Evolutionary conservation across 1,284 basidiomycete species (phyloP).

Genomic region (Kwoniella shivajii): DNA sequence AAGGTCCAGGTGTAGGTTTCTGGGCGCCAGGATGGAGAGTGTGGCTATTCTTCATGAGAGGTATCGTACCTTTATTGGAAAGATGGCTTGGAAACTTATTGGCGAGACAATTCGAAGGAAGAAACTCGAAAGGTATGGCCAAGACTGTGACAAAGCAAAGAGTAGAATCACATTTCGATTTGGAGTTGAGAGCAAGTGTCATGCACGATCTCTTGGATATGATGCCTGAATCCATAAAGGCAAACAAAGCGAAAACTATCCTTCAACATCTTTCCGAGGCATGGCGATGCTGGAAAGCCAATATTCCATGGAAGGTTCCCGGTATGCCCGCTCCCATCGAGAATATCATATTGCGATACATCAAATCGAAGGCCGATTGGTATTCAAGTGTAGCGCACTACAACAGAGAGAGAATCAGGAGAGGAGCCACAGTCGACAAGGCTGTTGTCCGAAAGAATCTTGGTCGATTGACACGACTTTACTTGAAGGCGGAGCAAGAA

Average conservation of each 20-base stretch:
- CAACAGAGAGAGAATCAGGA: conserved; percentile 62
- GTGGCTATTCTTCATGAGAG: conserved; percentile 99
- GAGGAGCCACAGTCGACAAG: conserved; percentile 97
- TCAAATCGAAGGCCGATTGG: conserved; percentile 99
- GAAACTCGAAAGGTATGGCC: conserved; percentile 93
- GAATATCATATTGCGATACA: conserved; percentile 98
- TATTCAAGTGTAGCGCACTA: conserved; percentile 85
- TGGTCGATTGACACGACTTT: conserved; percentile 65
- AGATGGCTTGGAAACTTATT: conserved; percentile 97
- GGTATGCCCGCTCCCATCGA: conserved; percentile 83
- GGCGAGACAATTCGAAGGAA: conserved; percentile 94
- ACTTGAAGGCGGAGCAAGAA: conserved; percentile 97
- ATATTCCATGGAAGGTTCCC: conserved; percentile 65
- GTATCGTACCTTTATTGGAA: conserved; percentile 95
- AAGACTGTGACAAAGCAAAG: conserved; percentile 99
- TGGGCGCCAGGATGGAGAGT: conserved; percentile 99
- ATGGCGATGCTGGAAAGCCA: conserved; percentile 99
- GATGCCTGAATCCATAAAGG: conserved; percentile 99
- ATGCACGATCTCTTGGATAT: conserved; percentile 97
- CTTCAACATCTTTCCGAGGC: conserved; percentile 96
- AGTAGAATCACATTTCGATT: conserved; percentile 97
- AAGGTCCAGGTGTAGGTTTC: conserved; percentile 98
- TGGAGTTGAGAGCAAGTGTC: conserved; percentile 95
- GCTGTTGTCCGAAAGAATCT: conserved; percentile 68
- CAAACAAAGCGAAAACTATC: conserved; percentile 99